Evolutionary conservation across 2,329 filamentous ascomycete genomes (phyloP).

Genomic region (Alternaria tenuissima): DNA sequence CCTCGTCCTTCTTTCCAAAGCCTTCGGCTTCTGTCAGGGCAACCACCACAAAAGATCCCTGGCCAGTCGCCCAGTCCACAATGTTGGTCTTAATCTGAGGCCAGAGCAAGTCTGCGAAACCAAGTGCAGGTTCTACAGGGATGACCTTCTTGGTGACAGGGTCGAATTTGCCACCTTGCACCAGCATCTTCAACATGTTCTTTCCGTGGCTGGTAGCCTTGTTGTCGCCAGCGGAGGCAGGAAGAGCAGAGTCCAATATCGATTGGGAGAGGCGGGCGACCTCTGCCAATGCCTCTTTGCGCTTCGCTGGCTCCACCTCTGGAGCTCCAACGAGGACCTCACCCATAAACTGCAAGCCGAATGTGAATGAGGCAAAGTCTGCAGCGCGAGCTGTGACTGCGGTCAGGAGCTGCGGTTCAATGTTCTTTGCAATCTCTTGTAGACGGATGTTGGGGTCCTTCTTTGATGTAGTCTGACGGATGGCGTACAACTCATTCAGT

Average conservation of each 20-base stretch:
- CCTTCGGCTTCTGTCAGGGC: constrained; percentile 76
- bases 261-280: constrained; percentile 58
- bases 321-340: constrained; percentile 80
- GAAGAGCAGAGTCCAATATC: constrained; percentile 49
- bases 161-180: constrained; percentile 89
- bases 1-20: constrained; percentile 71
- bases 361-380: constrained; percentile 75
- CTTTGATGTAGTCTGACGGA: constrained; percentile 87
- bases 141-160: constrained; percentile 73
- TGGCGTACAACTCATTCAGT: constrained; percentile 78
- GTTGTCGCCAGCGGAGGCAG: constrained; percentile 30
- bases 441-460: constrained; percentile 83
- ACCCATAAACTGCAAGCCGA: constrained; percentile 85
- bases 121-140: constrained; percentile 76
- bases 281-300: constrained; percentile 70
- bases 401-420: constrained; percentile 78
- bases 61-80: constrained; percentile 83
- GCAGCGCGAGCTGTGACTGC: constrained; percentile 74
- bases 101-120: constrained; percentile 85
- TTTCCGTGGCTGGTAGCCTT: constrained; percentile 68
- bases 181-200: constrained; percentile 91
- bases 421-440: constrained; percentile 75
- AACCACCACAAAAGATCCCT: constrained; percentile 86
- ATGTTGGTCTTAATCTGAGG: constrained; percentile 78
- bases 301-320: constrained; percentile 71